Evolutionary conservation across 352 stramenopile genomes (phyloP), one percentile per base, ranked within the genome.

Genomic region (Phytophthora meadii): DNA sequence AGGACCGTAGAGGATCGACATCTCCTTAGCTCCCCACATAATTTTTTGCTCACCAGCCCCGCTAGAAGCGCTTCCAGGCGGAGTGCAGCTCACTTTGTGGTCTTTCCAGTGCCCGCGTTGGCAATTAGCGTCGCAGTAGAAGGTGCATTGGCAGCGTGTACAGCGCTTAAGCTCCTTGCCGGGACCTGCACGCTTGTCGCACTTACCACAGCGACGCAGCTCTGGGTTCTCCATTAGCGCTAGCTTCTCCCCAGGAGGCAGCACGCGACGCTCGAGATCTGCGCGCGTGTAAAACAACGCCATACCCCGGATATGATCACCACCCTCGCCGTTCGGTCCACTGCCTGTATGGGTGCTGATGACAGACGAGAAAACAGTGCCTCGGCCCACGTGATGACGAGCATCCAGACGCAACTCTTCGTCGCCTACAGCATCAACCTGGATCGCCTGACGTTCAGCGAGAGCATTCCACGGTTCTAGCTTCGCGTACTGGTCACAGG

Each of bases 91-190:
- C 17, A 92, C 65, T 64, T 93, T 93, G 74, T 95, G 85, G 51
- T 92, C 85, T 50, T 90, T 90, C 85, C 87, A 94, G 60, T 95
- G 87, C 0, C 47, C 61, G n/a, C 82, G 81, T 64, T 95, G 87
- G 54, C 85, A 93, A 45, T 77, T 63, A 3, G 77, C 82, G 28
- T 86, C 78, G 54, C 85, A 93, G 82, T 95, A 95, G 40, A 95
- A 95, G 25, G 76, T 84, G 68, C 82, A 95, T 63, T 93, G 87
- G 76, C 87, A 95, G 1, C 85, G 87, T 37, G 87, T 95, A 60
- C 87, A 95, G 22, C 84, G 84, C 58, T 90, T 93, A 0, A 95
- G 73, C 56, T 95, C 85, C 0, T 73, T 70, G 3, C 60, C 78
- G 1, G 74, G 55, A 4, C 64, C 72, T 4, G 84, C 84, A 41